These are phyloP conservation scores for Exophiala aquamarina DNA, from an alignment of 2,329 filamentous ascomycete genomes.

Conservation along the genomic window DNA sequence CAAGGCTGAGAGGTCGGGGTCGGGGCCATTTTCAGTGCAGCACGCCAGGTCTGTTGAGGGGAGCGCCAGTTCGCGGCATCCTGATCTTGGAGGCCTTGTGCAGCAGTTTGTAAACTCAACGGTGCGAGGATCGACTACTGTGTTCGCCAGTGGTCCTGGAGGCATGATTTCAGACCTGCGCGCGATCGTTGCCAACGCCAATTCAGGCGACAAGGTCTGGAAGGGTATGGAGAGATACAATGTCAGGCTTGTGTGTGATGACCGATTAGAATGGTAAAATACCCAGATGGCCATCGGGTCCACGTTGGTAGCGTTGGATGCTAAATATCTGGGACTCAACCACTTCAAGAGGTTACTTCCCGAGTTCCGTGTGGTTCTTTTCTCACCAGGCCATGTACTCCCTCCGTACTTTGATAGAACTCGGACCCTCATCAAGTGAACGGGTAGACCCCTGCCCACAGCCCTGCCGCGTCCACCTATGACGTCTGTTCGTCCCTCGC, in stretches of 20 bases:
- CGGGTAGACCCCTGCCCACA: too few species aligned
- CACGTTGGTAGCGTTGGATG: too few species aligned
- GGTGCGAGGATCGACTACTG: slow-evolving; percentile 49
- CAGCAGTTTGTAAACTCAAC: slow-evolving; percentile 50
- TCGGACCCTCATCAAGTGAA: too few species aligned
- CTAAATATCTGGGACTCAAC: too few species aligned
- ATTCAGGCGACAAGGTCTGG: slow-evolving; percentile 57
- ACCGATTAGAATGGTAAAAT: slow-evolving; percentile 49
- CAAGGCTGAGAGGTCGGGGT: slow-evolving; percentile 17
- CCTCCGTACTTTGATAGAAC: too few species aligned
- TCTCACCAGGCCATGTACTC: too few species aligned
- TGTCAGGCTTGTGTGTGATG: slow-evolving; percentile 60
- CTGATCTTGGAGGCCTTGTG: slow-evolving; percentile 50
- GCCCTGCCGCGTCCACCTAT: too few species aligned
- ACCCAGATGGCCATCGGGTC: neutral
- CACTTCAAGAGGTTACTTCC: too few species aligned
- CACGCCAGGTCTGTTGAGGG: slow-evolving; percentile 26
- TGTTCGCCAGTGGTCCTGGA: slow-evolving; percentile 62
- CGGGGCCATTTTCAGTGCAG: slow-evolving; percentile 24
- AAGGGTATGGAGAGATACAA: slow-evolving; percentile 57
- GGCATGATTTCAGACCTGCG: slow-evolving; percentile 61
- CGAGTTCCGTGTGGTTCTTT: too few species aligned
- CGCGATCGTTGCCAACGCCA: slow-evolving; percentile 53
- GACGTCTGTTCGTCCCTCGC: too few species aligned
- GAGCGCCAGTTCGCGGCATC: slow-evolving; percentile 39